phyloP scores from a whole-genome alignment of 2,329 filamentous ascomycete genomes.

The Penicillium expansum region DNA sequence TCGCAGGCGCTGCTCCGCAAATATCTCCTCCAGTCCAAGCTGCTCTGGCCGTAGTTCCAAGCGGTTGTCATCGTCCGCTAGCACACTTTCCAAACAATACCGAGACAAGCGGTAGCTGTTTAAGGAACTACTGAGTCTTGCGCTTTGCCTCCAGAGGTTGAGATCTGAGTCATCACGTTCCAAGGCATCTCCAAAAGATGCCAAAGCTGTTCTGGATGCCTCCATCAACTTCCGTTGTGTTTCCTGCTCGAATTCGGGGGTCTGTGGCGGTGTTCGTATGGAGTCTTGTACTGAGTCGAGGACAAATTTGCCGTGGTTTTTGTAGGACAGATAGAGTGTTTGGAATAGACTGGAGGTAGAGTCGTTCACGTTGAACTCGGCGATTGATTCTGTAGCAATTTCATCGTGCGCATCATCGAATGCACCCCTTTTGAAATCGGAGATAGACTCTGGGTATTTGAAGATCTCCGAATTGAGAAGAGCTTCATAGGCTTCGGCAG shows the following conservation, averaged over 20 bases:
- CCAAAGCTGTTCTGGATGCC: slow-evolving; percentile 45
- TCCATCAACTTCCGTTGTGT: slow-evolving; percentile 29
- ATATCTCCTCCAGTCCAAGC: slow-evolving; percentile 57
- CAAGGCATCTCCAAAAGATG: slow-evolving; percentile 59
- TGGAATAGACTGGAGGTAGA: slow-evolving; percentile 77
- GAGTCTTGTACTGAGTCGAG: slow-evolving; percentile 69
- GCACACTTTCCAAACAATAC: slow-evolving; percentile 62
- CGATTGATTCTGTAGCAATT: slow-evolving; percentile 30
- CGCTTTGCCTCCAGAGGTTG: slow-evolving; percentile 62
- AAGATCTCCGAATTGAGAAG: slow-evolving; percentile 94
- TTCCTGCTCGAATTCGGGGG: slow-evolving; percentile 17
- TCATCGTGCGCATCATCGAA: slow-evolving; percentile 42
- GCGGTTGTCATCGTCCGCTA: slow-evolving; percentile 60
- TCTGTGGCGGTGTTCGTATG: slow-evolving; percentile 27
- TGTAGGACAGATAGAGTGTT: slow-evolving; percentile 88
- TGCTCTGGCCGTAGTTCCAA: slow-evolving; percentile 54
- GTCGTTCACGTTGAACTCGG: slow-evolving; percentile 63
- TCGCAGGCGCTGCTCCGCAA: slow-evolving; percentile 53
- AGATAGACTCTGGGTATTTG: slow-evolving; percentile 79
- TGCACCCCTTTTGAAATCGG: slow-evolving; percentile 74
- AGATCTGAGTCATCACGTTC: slow-evolving; percentile 64
- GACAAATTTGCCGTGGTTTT: slow-evolving; percentile 89
- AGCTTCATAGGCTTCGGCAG: slow-evolving; percentile 74
- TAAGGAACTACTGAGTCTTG: slow-evolving; percentile 56
- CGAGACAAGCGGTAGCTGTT: slow-evolving; percentile 58